Conservation (phyloP, 1,284 basidiomycete species). For the Cerioporus squamosus region DNA sequence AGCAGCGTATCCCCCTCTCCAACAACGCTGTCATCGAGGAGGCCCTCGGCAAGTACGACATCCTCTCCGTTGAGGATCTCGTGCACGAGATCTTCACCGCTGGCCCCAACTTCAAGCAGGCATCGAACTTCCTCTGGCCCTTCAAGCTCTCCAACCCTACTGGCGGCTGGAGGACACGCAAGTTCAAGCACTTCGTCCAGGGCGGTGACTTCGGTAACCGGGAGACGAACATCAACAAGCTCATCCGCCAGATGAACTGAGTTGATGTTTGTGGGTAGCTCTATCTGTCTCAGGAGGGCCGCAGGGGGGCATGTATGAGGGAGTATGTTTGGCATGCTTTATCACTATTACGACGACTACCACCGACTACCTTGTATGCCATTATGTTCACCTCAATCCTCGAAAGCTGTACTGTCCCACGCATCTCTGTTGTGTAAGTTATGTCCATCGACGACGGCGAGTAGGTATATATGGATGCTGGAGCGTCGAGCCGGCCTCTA, state of each 20-base stretch:
- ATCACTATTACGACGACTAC: conserved; percentile 20
- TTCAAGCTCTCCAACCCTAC: conserved; percentile 99
- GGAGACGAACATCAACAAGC: conserved; percentile 95
- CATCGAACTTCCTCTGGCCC: conserved; percentile 96
- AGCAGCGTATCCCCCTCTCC: conserved; percentile 94
- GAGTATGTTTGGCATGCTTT: conserved; percentile 44
- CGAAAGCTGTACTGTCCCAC: conserved; percentile 13
- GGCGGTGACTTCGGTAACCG: conserved; percentile 98
- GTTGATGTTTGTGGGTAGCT: conserved; percentile 13
- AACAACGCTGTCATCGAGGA: conserved; percentile 96
- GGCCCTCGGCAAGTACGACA: conserved; percentile 92
- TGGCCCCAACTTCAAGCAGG: conserved; percentile 99
- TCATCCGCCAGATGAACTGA: conserved; percentile 97
- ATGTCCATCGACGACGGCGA: background rate
- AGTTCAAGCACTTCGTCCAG: conserved; percentile 95
- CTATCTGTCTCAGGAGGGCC: conserved; percentile 27
- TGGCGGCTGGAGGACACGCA: conserved; percentile 96
- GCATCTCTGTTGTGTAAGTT: background rate
- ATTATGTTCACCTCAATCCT: conserved; percentile 20
- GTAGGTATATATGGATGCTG: too few relatives aligned
- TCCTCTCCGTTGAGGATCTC: conserved; percentile 97
- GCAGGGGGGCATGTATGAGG: conserved; percentile 34
- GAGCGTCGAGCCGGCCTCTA: too few relatives aligned
- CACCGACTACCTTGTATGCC: conserved; percentile 29
- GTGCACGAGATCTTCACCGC: conserved; percentile 96